A percentile compares a stretch with the other conserved stretches of the same genome.
Evolutionary conservation across 768 basidiomycete species (phyloP).

Genomic region (Sarcodon aspratus): DNA sequence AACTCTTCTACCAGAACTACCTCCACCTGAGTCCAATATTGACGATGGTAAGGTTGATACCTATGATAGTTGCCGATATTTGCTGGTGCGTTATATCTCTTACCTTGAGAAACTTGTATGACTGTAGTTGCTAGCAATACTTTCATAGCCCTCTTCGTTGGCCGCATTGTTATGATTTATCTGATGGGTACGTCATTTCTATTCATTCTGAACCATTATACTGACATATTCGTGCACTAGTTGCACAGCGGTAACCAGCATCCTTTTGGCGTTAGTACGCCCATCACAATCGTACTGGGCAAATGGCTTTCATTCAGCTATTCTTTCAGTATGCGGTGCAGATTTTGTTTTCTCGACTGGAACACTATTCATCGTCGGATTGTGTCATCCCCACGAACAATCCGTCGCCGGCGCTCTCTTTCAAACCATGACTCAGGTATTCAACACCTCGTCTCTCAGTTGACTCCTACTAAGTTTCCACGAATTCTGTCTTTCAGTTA

Average conservation of each 20-base stretch:
- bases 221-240: constrained; percentile 35
- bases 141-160: constrained; percentile 48
- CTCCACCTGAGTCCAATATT: constrained; percentile 37
- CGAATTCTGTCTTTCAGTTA: constrained; percentile 20
- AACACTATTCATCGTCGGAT: constrained; percentile 63
- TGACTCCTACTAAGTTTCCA: not conserved
- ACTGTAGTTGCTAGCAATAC: constrained; percentile 25
- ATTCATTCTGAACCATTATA: not conserved
- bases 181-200: constrained; percentile 34
- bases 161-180: constrained; percentile 40
- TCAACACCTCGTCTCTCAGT: not conserved
- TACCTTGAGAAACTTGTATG: not conserved
- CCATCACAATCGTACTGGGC: constrained; percentile 58
- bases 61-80: constrained; percentile 61
- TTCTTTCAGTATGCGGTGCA: constrained; percentile 57
- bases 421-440: constrained; percentile 68
- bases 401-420: constrained; percentile 67
- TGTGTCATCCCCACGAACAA: constrained; percentile 58
- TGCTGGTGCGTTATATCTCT: constrained; percentile 20
- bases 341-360: constrained; percentile 71
- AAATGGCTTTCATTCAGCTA: constrained; percentile 58
- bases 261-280: constrained; percentile 60
- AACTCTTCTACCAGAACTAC: constrained; percentile 71
- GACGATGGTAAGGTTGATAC: constrained; percentile 56
- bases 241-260: constrained; percentile 41